phyloP scores from a whole-genome alignment of 2,329 filamentous ascomycete genomes.

The Curvularia eragrostidis region DNA sequence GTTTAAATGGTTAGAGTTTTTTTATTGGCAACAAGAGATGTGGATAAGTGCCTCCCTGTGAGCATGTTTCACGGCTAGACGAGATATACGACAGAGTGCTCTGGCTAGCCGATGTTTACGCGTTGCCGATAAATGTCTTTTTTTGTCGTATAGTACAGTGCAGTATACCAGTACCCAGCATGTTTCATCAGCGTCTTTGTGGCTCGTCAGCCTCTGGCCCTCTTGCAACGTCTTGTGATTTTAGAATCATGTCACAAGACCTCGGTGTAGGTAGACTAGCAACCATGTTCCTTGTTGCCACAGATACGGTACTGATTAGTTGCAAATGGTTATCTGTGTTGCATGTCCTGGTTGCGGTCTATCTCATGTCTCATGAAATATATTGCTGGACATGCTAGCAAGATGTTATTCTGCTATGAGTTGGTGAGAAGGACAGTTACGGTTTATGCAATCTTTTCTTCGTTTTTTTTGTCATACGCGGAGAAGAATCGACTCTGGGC shows the following conservation, averaged over 20 bases:
- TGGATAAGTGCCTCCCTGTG: slow-evolving; percentile 8
- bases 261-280: not conserved
- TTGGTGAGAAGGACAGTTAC: not conserved
- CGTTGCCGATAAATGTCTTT: slow-evolving; percentile 1
- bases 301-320: not conserved
- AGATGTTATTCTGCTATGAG: not conserved
- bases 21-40: slow-evolving; percentile 4
- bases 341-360: not conserved
- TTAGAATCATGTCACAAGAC: not conserved
- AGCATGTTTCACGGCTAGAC: slow-evolving; percentile 6
- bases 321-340: not conserved
- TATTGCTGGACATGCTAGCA: not conserved
- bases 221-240: not conserved
- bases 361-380: not conserved
- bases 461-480: no score
- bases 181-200: not conserved
- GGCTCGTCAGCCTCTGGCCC: not conserved
- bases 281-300: not conserved
- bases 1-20: not conserved
- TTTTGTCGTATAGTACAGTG: not conserved
- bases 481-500: no score
- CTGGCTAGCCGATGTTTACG: slow-evolving; percentile 10
- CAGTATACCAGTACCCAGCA: not conserved
- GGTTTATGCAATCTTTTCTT: no score
- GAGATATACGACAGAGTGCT: slow-evolving; percentile 7